Conservation (phyloP, 495 filamentous ascomycete genomes). For the Podospora didyma region DNA sequence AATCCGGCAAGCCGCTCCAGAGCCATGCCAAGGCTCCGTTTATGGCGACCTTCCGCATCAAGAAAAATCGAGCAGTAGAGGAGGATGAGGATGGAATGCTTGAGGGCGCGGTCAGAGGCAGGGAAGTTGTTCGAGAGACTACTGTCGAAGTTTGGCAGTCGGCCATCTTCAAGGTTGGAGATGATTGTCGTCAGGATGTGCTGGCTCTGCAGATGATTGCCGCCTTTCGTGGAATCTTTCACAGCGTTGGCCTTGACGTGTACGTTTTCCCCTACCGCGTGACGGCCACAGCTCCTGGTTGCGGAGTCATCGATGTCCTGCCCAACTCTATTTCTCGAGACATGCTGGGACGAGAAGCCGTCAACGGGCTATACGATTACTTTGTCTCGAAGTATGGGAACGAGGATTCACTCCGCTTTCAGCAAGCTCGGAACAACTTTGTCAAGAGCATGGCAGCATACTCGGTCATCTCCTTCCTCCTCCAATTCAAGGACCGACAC, state of each 20-base stretch:
- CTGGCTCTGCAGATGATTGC: conserved; percentile 96
- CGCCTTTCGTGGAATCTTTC: conserved; percentile 93
- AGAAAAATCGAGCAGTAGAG: conserved; percentile 60
- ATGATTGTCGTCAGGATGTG: conserved; percentile 97
- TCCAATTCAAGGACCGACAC: conserved; percentile 99
- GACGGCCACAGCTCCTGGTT: conserved; percentile 96
- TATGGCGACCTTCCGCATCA: conserved; percentile 97
- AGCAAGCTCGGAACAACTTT: conserved; percentile 93
- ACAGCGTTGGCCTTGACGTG: conserved; percentile 88
- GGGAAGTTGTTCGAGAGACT: conserved; percentile 30
- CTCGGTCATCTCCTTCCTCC: conserved; percentile 91
- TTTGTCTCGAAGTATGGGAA: conserved; percentile 96
- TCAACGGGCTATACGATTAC: conserved; percentile 97
- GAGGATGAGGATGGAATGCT: conserved; percentile 46
- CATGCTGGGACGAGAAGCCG: conserved; percentile 96
- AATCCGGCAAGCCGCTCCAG: conserved; percentile 94
- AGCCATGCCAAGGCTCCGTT: conserved; percentile 97
- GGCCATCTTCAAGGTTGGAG: conserved; percentile 99
- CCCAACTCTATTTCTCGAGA: conserved; percentile 97
- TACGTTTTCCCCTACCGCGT: conserved; percentile 97
- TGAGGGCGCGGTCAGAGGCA: conserved; percentile 31
- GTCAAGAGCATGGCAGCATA: conserved; percentile 99
- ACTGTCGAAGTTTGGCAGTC: conserved; percentile 96
- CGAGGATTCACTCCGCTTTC: conserved; percentile 89
- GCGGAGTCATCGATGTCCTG: conserved; percentile 95